Percentiles rank a stretch among this genome's conserved stretches.
phyloP scores from a whole-genome alignment of 139 green algal species.

The Tetradesmus lagerheimii region DNA sequence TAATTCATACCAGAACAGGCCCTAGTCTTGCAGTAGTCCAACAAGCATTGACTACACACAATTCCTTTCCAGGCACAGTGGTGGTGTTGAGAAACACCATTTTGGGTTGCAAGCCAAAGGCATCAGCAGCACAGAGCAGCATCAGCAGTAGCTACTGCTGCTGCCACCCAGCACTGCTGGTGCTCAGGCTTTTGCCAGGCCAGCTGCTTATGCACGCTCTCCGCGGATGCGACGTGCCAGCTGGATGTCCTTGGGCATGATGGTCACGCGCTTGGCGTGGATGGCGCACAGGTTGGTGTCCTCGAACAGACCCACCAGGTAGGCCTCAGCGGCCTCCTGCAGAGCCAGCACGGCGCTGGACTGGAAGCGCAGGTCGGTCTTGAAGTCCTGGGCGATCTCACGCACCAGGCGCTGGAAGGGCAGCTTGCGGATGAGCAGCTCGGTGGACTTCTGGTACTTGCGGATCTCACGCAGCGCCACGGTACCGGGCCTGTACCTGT shows the following conservation, averaged over 20 bases:
- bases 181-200: not conserved
- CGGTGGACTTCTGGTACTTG: conserved; percentile 96
- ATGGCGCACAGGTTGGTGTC: conserved; percentile 98
- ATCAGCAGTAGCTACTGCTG: not conserved
- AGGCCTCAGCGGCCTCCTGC: conserved; percentile 98
- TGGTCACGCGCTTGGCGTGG: conserved; percentile 96
- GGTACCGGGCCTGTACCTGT: conserved; percentile 92
- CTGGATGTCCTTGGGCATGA: conserved; percentile 98
- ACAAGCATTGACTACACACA: no score
- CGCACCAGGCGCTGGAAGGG: conserved; percentile 97
- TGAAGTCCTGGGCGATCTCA: conserved; percentile 99
- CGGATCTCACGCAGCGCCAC: conserved; percentile 95
- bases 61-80: not conserved
- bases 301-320: conserved; percentile 98
- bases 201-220: conserved; percentile 82
- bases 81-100: conserved; percentile 30
- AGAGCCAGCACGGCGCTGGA: conserved; percentile 93
- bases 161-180: not conserved
- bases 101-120: not conserved
- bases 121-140: not conserved
- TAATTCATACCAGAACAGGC: no score
- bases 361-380: conserved; percentile 99
- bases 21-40: no score
- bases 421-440: conserved; percentile 97
- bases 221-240: conserved; percentile 93